Evolutionary conservation across 1,284 basidiomycete species (phyloP).

Genomic region (Tylopilus sp.): DNA sequence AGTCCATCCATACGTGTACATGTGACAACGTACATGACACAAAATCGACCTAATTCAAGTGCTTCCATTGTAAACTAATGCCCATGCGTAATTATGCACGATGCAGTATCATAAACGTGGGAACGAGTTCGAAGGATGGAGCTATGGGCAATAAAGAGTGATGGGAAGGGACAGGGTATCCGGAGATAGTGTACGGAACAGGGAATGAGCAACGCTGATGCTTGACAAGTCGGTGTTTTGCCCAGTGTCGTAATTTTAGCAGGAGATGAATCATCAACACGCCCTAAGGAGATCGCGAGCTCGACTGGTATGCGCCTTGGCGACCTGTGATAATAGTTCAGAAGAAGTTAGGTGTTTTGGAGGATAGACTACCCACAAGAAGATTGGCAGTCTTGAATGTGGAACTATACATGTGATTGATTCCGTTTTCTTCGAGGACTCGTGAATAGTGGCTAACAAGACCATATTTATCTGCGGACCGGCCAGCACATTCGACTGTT

Average conservation of each 20-base stretch:
- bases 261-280: conserved; percentile 21
- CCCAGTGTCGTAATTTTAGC: conserved; percentile 1
- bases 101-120: background rate
- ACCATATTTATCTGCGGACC: conserved; percentile 62
- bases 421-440: conserved; percentile 65
- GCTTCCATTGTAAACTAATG: conserved; percentile 5
- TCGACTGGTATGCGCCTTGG: conserved; percentile 26
- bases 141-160: conserved; percentile 1
- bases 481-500: background rate
- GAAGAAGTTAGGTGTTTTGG: background rate
- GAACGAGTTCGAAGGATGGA: background rate
- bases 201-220: background rate
- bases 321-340: conserved; percentile 24
- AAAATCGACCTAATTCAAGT: conserved; percentile 10
- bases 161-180: conserved; percentile 25
- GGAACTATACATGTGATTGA: conserved; percentile 83
- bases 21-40: background rate
- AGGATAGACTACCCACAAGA: conserved; percentile 46
- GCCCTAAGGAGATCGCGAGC: conserved; percentile 34
- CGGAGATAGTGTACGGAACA: conserved; percentile 12
- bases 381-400: conserved; percentile 84
- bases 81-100: conserved; percentile 1
- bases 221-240: conserved; percentile 2
- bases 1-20: background rate
- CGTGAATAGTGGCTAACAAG: conserved; percentile 75